Base-by-base conservation (phyloP, 345 rosid genomes). In the Heritiera fomes region DNA sequence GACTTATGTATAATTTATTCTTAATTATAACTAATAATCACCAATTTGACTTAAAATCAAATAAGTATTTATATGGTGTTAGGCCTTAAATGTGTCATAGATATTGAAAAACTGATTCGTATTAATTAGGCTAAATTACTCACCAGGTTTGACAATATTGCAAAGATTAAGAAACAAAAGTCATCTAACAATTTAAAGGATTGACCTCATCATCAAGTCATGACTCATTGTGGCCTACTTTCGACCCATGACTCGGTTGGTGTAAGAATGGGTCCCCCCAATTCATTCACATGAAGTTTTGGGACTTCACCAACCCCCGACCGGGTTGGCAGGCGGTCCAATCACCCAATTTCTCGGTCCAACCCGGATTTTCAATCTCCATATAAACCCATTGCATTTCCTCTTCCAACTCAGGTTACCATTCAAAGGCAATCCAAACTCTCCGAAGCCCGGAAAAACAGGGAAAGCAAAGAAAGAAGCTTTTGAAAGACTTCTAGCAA, bases 301-400 rank as follows among this genome's bases (percentile, higher is more conserved):
- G 34, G 45, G 47, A 59, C 38, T 61, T 73, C 81, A 73, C 77
- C 81, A 79, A 79, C 81, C 64, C 75, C 82, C 73, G 45, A 73
- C 78, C 81, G 65, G 81, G 81, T 59, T 45, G 86, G 79, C 40
- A 47, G 72, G 73, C 82, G 75, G 84, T 50, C 78, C 80, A 82
- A 75, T 77, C 60, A 75, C 71, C 50, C 14, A 13, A 9, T 45
- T 9, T 66, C 75, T 74, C 79, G 83, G 78, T 73, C 71, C 79
- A 43, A 45, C 64, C 86, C 83, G 83, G 83, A 7, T 43, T 47
- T 46, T 11, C 72, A 30, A 17, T 60, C 55, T 63, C 83, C 65
- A 10, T 77, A 65, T 78, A 74, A 61, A 18, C 80, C 64, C 50
- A 50, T 34, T 14, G 14, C n/a, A 55, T 11, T 7, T 7, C 55